phyloP scores from a whole-genome alignment of 306 rosid genomes.

The Lathyrus aphaca region DNA sequence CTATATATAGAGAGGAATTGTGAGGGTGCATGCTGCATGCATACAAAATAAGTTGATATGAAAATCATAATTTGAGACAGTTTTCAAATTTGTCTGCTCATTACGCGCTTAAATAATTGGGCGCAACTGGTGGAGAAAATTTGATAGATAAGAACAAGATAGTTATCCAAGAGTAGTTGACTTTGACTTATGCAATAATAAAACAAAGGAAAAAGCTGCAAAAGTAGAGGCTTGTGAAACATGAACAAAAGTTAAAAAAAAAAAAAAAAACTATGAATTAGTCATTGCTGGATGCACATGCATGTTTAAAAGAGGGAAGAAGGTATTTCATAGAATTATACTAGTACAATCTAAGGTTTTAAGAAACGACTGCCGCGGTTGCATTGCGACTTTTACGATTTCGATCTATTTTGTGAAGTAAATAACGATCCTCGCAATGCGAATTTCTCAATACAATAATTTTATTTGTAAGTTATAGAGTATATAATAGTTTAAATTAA shows the following conservation, averaged over 20 bases:
- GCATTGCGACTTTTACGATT: too few species aligned
- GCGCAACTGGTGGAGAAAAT: neutral
- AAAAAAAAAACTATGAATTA: neutral
- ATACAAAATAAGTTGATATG: neutral
- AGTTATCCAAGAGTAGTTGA: too few species aligned
- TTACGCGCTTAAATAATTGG: neutral
- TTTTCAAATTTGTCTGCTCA: slow-evolving; percentile 33
- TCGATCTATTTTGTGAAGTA: too few species aligned
- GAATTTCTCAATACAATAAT: too few species aligned
- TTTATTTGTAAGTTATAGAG: too few species aligned
- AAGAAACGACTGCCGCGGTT: too few species aligned
- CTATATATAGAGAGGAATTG: neutral
- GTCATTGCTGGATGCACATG: neutral
- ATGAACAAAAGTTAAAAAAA: neutral
- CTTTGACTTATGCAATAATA: too few species aligned
- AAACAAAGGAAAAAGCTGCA: neutral
- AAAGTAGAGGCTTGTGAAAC: slow-evolving; percentile 5
- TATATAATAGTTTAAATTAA: too few species aligned
- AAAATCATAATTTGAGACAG: neutral
- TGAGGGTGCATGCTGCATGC: slow-evolving; percentile 34
- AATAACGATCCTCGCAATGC: too few species aligned
- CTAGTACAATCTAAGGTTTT: too few species aligned
- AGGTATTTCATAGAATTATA: too few species aligned
- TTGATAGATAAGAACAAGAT: neutral
- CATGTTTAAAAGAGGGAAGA: too few species aligned